Percentiles rank a stretch among this genome's conserved stretches.
Evolutionary conservation across 345 rosid species (phyloP).

Genomic region (Aurinia saxatilis): DNA sequence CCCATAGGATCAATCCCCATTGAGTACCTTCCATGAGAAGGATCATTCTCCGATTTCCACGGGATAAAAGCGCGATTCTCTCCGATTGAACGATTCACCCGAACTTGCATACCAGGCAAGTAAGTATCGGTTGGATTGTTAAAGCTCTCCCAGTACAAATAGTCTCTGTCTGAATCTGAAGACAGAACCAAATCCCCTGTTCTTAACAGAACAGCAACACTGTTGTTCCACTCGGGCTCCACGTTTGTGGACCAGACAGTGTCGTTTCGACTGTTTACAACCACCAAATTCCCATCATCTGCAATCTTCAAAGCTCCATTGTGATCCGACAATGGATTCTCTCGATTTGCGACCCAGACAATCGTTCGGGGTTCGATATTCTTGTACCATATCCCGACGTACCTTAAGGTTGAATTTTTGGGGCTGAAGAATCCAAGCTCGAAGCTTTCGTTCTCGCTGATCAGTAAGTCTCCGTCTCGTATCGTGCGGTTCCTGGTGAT

Average conservation of each 20-base stretch:
- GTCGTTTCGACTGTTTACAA: conserved; percentile 14
- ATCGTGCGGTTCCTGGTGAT: conserved; percentile 35
- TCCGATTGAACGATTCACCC: not conserved
- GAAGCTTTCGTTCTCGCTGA: conserved; percentile 28
- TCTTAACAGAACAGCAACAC: conserved; percentile 26
- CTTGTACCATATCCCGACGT: conserved; percentile 63
- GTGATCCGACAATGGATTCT: conserved; percentile 33
- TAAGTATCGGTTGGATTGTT: conserved; percentile 29
- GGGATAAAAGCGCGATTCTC: conserved; percentile 1
- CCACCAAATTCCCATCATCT: conserved; percentile 29
- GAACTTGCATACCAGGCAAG: conserved; percentile 23
- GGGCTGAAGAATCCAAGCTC: conserved; percentile 63
- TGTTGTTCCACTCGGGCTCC: conserved; percentile 2
- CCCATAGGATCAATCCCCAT: conserved; percentile 19
- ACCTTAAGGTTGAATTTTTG: conserved; percentile 33
- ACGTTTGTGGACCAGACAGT: conserved; percentile 38
- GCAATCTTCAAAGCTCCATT: conserved; percentile 38
- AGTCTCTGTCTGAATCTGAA: not conserved
- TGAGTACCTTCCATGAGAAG: conserved; percentile 25
- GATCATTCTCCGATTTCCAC: conserved; percentile 24
- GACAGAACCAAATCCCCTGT: conserved; percentile 44
- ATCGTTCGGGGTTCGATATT: conserved; percentile 24
- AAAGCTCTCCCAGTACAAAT: conserved; percentile 45
- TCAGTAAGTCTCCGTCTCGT: conserved; percentile 41
- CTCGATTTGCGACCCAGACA: conserved; percentile 71